Evolutionary conservation across 2,329 filamentous ascomycete genomes (phyloP), one percentile per base, ranked within the genome.

Genomic region (Cercospora sojina): DNA sequence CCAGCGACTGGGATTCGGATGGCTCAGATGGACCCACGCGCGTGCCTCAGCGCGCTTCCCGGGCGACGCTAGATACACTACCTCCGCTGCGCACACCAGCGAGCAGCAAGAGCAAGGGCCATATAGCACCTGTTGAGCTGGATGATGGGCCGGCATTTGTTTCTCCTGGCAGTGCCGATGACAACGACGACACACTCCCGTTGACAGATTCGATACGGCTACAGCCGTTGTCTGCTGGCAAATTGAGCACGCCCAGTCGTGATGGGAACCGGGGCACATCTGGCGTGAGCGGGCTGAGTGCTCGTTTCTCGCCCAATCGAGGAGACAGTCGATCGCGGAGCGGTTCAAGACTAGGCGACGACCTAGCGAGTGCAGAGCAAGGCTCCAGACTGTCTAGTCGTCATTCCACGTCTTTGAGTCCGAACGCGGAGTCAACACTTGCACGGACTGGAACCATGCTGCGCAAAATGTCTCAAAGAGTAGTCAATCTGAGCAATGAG

Each of bases 401-500:
- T 20, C 64, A 51, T 12, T 62, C 58, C 8, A 32, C 81, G 55
- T 83, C 82, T 7, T 75, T 83, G 18, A 83, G 83, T 53, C 80
- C 82, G 41, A 75, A 77, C 18, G 75, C 78, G 16, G 80, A 80
- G 41, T 84, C 82, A 43, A 80, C 83, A 23, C 76, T 86, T 56
- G 77, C 79, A 55, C 77, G 84, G 64, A 84, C 83, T 43, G 80
- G 82, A 25, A 83, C 82, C 67, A 82, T 86, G 74, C 76, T 85
- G 75, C 79, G 83, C 70, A 88, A 88, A 71, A 96, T 99, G 88
- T 98, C 96, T 32, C 93, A 97, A 81, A 92, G 95, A 82, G 93
- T 99, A 64, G 95, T 99, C 75, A 98, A 98, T 76, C 87, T 99
- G 73, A 97, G 93, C 79, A 96, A 96, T 76, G 95, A 98, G 74